A percentile compares a stretch with the other conserved stretches of the same genome.
These are phyloP conservation scores for Vaccinium macrocarpon DNA, from an alignment of 148 eudicot genomes.

Conservation along the genomic window DNA sequence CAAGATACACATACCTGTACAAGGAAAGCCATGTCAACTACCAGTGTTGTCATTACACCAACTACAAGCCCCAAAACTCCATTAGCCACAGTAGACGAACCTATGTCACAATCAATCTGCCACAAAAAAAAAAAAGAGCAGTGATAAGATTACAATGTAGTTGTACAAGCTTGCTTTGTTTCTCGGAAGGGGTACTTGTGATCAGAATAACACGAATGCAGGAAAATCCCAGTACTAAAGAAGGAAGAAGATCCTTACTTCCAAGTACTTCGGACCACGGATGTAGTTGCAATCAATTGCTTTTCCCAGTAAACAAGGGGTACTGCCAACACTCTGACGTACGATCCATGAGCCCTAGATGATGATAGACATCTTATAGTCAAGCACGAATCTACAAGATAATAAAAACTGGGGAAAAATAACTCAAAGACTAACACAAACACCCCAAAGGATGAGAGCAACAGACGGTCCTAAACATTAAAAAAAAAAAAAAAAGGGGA, in stretches of 20 bases:
- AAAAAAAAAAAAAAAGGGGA: neutral
- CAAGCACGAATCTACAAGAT: neutral
- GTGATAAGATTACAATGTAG: neutral
- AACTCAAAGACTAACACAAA: neutral
- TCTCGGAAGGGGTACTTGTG: neutral
- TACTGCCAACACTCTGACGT: conserved; percentile 97
- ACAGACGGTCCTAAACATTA: neutral
- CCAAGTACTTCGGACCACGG: conserved; percentile 88
- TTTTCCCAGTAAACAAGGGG: conserved; percentile 91
- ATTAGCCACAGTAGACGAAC: conserved; percentile 98
- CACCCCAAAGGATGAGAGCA: neutral
- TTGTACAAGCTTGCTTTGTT: conserved; percentile 7
- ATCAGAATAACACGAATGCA: neutral
- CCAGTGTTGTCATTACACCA: conserved; percentile 92
- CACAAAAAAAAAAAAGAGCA: conserved; percentile 16
- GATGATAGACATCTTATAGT: conserved; percentile 18
- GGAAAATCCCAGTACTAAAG: neutral
- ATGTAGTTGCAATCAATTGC: conserved; percentile 98
- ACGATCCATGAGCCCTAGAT: conserved; percentile 98
- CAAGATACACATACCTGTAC: conserved; percentile 68
- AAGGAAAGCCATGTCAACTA: conserved; percentile 99
- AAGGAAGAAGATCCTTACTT: conserved; percentile 43
- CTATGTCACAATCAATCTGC: conserved; percentile 96
- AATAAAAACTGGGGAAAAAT: neutral
- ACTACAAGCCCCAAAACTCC: conserved; percentile 97